Evolutionary conservation across 768 basidiomycete genomes (phyloP).

Genomic region (Boletus vermiculosoides): DNA sequence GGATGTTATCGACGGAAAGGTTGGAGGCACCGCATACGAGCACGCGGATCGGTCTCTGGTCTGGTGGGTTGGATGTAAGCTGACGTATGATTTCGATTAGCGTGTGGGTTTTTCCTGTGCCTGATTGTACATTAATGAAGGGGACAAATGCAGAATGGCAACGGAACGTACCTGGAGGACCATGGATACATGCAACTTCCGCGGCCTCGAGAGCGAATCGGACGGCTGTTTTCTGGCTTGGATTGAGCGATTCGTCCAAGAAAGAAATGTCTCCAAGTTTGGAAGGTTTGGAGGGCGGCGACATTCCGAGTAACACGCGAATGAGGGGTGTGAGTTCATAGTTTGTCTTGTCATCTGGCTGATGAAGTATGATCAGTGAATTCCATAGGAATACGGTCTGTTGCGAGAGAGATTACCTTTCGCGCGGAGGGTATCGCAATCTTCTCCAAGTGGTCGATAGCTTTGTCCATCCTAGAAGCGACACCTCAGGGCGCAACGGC

Average conservation of each 20-base stretch:
- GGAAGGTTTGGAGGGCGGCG: constrained; percentile 41
- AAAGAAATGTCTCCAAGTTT: constrained; percentile 50
- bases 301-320: constrained; percentile 70
- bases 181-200: constrained; percentile 91
- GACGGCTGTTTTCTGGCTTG: constrained; percentile 82
- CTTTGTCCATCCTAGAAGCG: constrained; percentile 77
- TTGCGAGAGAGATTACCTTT: constrained; percentile 13
- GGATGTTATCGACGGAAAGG: constrained; percentile 92
- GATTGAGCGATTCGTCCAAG: constrained; percentile 76
- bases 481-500: background rate
- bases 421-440: constrained; percentile 31
- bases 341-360: constrained; percentile 42
- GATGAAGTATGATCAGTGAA: constrained; percentile 1
- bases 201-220: constrained; percentile 75
- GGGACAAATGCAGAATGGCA: background rate
- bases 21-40: constrained; percentile 95
- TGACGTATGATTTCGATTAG: constrained; percentile 93
- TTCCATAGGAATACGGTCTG: background rate
- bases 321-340: constrained; percentile 52
- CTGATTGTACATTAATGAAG: constrained; percentile 30
- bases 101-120: constrained; percentile 95
- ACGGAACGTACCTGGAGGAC: constrained; percentile 74
- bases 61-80: constrained; percentile 48
- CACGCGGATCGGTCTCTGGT: constrained; percentile 54
- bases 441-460: constrained; percentile 65